phyloP scores from a whole-genome alignment of 495 filamentous ascomycete genomes.

The Mycothermus thermophilus region DNA sequence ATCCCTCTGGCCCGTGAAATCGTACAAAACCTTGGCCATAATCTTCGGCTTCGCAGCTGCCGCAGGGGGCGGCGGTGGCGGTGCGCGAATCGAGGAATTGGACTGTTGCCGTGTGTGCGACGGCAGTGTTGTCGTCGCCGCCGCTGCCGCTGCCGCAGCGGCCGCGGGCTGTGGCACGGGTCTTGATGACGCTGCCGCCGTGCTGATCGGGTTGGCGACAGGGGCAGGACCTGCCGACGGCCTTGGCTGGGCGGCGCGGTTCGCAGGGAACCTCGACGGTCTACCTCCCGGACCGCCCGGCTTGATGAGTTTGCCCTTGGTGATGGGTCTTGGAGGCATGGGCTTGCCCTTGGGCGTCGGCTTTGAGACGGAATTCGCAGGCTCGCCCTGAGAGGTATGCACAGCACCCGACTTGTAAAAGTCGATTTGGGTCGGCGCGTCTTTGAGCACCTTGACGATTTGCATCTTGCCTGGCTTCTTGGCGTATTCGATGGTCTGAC shows the following conservation, averaged over 20 bases:
- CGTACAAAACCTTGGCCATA: slow-evolving; percentile 78
- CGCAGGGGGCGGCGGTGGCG: slow-evolving; percentile 58
- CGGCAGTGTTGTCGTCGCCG: slow-evolving; percentile 19
- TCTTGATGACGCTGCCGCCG: slow-evolving; percentile 29
- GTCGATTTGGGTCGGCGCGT: slow-evolving; percentile 60
- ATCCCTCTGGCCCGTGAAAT: slow-evolving; percentile 63
- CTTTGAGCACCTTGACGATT: slow-evolving; percentile 76
- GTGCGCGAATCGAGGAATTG: slow-evolving; percentile 39
- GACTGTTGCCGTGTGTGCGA: slow-evolving; percentile 32
- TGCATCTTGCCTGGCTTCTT: slow-evolving; percentile 96
- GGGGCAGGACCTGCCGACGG: slow-evolving; percentile 12
- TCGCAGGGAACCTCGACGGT: slow-evolving; percentile 49
- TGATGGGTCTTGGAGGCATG: slow-evolving; percentile 77
- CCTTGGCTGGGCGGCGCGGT: slow-evolving; percentile 38
- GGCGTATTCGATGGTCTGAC: slow-evolving; percentile 77
- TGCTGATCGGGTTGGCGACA: slow-evolving; percentile 6
- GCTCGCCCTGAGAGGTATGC: slow-evolving; percentile 74
- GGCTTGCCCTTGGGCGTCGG: slow-evolving; percentile 78
- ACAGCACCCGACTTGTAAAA: slow-evolving; percentile 88
- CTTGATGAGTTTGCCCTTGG: slow-evolving; percentile 73
- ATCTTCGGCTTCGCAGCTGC: slow-evolving; percentile 50
- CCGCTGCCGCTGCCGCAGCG: slow-evolving; percentile 16
- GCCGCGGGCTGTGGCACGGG: slow-evolving; percentile 32
- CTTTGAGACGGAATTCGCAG: slow-evolving; percentile 65
- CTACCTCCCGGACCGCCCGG: slow-evolving; percentile 77